Percentiles rank a stretch among this genome's conserved stretches.
Evolutionary conservation across 805 yeast genomes (phyloP).

Genomic region (Yamadazyma scolyti): DNA sequence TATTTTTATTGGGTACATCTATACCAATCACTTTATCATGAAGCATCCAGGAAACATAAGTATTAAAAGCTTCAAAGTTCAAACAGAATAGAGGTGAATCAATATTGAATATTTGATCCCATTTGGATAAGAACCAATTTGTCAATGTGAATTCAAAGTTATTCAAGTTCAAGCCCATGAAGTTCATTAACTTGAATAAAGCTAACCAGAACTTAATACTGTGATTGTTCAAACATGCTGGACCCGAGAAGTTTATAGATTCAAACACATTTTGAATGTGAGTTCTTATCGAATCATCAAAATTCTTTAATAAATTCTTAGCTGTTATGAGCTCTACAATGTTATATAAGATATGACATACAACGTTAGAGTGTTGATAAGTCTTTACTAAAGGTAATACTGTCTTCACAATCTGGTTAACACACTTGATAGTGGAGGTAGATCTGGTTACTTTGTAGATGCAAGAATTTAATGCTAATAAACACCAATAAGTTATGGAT

Average conservation of each 20-base stretch:
- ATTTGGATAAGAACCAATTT: conserved; percentile 51
- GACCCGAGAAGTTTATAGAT: conserved; percentile 60
- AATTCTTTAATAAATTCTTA: conserved; percentile 1
- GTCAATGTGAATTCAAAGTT: conserved; percentile 26
- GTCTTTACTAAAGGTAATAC: conserved; percentile 7
- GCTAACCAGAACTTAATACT: conserved; percentile 52
- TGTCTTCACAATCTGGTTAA: conserved; percentile 3
- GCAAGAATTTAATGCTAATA: conserved; percentile 8
- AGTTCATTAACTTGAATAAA: conserved; percentile 4
- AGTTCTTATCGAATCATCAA: conserved; percentile 40
- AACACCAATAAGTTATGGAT: conserved; percentile 5
- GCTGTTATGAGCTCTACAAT: conserved; percentile 1
- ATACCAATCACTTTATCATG: too few relatives aligned
- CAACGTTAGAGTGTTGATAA: conserved; percentile 3
- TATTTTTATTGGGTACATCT: too few relatives aligned
- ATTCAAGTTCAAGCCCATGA: conserved; percentile 23
- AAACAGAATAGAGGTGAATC: conserved; percentile 6
- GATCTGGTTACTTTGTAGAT: conserved; percentile 1
- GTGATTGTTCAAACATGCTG: conserved; percentile 42
- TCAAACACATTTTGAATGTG: conserved; percentile 51
- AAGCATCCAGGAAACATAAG: conserved; percentile 44
- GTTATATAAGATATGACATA: conserved; percentile 3
- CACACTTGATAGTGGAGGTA: neutral
- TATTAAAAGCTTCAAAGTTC: conserved; percentile 16
- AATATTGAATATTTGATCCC: conserved; percentile 24